These are phyloP conservation scores for Scutellaria minor DNA, from an alignment of 257 asterid species.

Conservation along the genomic window DNA sequence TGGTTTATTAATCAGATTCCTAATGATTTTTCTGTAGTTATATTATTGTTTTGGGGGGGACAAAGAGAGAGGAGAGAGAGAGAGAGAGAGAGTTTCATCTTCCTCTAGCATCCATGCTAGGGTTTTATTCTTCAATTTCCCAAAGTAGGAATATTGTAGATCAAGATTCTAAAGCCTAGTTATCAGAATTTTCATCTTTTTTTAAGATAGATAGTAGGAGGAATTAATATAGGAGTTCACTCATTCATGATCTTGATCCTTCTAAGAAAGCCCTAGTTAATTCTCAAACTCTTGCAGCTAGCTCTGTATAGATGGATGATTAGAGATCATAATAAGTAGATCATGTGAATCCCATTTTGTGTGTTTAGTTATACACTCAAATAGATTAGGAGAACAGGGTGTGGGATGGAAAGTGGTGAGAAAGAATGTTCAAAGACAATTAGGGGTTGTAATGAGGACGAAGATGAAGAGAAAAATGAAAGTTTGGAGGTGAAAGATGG, in stretches of 20 bases:
- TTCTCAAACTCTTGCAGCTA: neutral
- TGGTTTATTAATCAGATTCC: slow-evolving; percentile 39
- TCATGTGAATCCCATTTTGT: slow-evolving; percentile 23
- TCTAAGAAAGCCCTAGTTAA: slow-evolving; percentile 41
- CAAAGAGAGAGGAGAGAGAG: slow-evolving; percentile 39
- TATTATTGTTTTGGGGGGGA: slow-evolving; percentile 36
- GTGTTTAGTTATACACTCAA: neutral
- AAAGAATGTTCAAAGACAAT: slow-evolving; percentile 45
- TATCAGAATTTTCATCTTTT: slow-evolving; percentile 28
- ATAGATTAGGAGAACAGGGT: neutral
- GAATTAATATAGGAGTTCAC: slow-evolving; percentile 1
- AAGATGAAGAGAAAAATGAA: slow-evolving; percentile 40
- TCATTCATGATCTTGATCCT: slow-evolving; percentile 35
- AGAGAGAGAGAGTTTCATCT: slow-evolving; percentile 45
- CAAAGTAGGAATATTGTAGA: slow-evolving; percentile 29
- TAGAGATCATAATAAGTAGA: neutral
- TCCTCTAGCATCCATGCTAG: slow-evolving; percentile 49
- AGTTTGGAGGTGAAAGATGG: slow-evolving; percentile 53
- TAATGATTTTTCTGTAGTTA: slow-evolving; percentile 29
- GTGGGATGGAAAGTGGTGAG: slow-evolving; percentile 52
- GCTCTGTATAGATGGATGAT: slow-evolving; percentile 32
- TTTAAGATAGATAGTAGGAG: slow-evolving; percentile 19
- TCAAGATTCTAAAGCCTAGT: slow-evolving; percentile 35
- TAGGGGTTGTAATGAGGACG: slow-evolving; percentile 48
- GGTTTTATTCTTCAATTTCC: slow-evolving; percentile 59